Evolutionary conservation across 164 flowering plant species (phyloP), one percentile per base, ranked within the genome.

Genomic region (Cinnamomum micranthum): DNA sequence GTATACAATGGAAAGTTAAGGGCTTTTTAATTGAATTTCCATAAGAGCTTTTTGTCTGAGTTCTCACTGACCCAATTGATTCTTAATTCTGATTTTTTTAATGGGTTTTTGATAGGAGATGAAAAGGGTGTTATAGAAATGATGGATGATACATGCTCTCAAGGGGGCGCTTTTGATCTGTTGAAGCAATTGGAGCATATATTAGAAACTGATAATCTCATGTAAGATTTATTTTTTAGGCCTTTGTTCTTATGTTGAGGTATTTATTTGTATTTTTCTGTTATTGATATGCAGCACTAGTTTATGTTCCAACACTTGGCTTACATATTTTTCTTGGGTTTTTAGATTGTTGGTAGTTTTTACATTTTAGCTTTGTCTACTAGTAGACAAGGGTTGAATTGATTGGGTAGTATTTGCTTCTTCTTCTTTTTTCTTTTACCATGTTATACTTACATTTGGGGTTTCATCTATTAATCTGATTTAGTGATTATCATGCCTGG

Each of bases 151-250:
- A 70, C 68, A 11, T 7, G 24, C 64, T 64, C 70, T 58, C 74
- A 77, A 77, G 84, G 69, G 20, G 65, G 77, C 9, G 73, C 76
- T 9, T 71, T 76, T 28, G 69, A 82, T 65, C 75, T 88, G 13
- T 74, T 93, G 81, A 80, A 73, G 70, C 84, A 91, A 74, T 79
- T 93, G 68, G 87, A 87, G 74, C 60, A 33, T 20, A 89, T 93
- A 64, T 69, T 93, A 67, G 88, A 89, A 51, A 75, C 74, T 35
- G 90, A 90, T 74, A 81, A 87, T 65, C 85, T 79, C 50, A 89
- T 93, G 97, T 92, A 82, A 87, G 92, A 76, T 60, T 15, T 3
- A 7, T n/a, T 24, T 65, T 67, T 31, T 2, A 67, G 27, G 25
- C 67, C 14, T 64, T 25, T 64, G 17, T 64, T 3, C 64, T 60